Conservation (phyloP, 768 basidiomycete genomes). For the Lactarius akahatsu region DNA sequence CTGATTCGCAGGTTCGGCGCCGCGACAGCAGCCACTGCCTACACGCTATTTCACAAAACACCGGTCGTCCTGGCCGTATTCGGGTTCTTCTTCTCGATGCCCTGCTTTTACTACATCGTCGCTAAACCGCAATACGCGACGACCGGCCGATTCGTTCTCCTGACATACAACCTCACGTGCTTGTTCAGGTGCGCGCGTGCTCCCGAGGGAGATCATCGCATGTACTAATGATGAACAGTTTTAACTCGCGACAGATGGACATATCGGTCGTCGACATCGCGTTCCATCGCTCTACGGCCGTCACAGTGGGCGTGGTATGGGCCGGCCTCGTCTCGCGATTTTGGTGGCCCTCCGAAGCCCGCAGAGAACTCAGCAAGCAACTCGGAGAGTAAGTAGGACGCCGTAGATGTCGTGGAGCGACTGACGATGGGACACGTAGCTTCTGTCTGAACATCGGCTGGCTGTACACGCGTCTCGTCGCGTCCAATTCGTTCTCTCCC, state of each 20-base stretch:
- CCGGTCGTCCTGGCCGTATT: conserved; percentile 72
- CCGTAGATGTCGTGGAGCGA: neutral
- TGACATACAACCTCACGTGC: conserved; percentile 89
- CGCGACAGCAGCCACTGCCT: conserved; percentile 66
- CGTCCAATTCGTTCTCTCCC: conserved; percentile 75
- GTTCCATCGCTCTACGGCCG: conserved; percentile 72
- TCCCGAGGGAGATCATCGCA: conserved; percentile 13
- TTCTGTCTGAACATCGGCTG: conserved; percentile 93
- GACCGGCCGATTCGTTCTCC: conserved; percentile 74
- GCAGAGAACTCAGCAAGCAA: conserved; percentile 79
- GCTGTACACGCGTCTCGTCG: conserved; percentile 90
- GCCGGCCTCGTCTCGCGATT: conserved; percentile 83
- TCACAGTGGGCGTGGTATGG: conserved; percentile 85
- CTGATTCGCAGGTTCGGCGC: conserved; percentile 65
- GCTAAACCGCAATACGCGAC: conserved; percentile 73
- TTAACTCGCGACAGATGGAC: conserved; percentile 69
- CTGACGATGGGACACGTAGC: conserved; percentile 41
- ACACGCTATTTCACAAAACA: conserved; percentile 73
- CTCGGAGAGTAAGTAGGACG: conserved; percentile 70
- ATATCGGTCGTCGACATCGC: conserved; percentile 70
- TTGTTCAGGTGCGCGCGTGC: conserved; percentile 40
- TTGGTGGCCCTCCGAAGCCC: conserved; percentile 96
- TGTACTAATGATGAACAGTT: conserved; percentile 47
- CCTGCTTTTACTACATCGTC: conserved; percentile 91
- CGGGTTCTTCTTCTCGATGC: conserved; percentile 87